Evolutionary conservation across 1,284 basidiomycete genomes (phyloP).

Genomic region (Vanrija humicola): DNA sequence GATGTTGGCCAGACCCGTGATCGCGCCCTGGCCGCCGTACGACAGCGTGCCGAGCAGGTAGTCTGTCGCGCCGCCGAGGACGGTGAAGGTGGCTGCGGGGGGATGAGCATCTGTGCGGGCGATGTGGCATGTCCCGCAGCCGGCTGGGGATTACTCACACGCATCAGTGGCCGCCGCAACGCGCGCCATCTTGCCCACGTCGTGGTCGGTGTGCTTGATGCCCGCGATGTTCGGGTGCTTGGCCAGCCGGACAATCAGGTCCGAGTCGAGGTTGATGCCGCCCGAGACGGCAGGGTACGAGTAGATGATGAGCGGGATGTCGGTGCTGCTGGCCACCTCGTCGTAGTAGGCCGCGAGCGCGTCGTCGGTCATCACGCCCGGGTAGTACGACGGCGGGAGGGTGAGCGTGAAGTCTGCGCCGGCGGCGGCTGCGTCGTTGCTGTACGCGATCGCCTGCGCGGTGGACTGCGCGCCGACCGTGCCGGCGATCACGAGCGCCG

Average conservation of each 20-base stretch:
- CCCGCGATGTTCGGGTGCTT: constrained; percentile 38
- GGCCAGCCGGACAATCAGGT: constrained; percentile 27
- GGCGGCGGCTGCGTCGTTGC: constrained; percentile 22
- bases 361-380: constrained; percentile 22
- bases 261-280: constrained; percentile 37
- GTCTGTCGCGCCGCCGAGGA: constrained; percentile 43
- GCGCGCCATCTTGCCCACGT: constrained; percentile 40
- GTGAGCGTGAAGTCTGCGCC: constrained; percentile 33
- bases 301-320: constrained; percentile 37
- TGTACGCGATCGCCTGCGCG: constrained; percentile 23
- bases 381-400: constrained; percentile 34
- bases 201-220: constrained; percentile 42
- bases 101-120: not conserved
- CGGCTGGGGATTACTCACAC: no score
- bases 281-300: constrained; percentile 34
- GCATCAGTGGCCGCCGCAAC: constrained; percentile 16
- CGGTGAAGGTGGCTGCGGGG: constrained; percentile 29
- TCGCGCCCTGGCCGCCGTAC: constrained; percentile 36
- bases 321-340: constrained; percentile 33
- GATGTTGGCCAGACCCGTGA: constrained; percentile 44
- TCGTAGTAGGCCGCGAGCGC: constrained; percentile 28
- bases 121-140: not conserved
- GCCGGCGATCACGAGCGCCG: constrained; percentile 28
- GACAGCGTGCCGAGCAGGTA: constrained; percentile 35
- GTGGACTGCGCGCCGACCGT: constrained; percentile 33